phyloP scores from a whole-genome alignment of 2,329 filamentous ascomycete genomes.

The Beauveria rudraprayagi region DNA sequence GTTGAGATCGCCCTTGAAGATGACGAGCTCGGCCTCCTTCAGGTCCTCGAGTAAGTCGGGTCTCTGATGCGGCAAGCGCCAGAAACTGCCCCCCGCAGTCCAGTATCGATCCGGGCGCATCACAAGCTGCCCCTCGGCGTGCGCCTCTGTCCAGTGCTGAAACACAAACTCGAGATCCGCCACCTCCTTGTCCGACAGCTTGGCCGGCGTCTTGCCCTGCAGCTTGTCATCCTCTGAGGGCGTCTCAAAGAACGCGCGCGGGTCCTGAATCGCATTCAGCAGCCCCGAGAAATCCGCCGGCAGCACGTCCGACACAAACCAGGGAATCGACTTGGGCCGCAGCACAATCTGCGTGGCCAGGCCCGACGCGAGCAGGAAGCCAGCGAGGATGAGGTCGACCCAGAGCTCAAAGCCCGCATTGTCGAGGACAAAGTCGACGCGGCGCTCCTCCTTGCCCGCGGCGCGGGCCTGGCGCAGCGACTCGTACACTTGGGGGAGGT shows the following conservation, averaged over 20 bases:
- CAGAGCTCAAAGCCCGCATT: slow-evolving; percentile 97
- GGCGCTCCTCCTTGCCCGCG: slow-evolving; percentile 56
- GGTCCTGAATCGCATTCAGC: slow-evolving; percentile 68
- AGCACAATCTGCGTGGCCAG: slow-evolving; percentile 82
- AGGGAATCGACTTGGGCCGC: slow-evolving; percentile 90
- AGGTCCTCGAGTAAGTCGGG: slow-evolving; percentile 67
- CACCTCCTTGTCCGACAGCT: slow-evolving; percentile 60
- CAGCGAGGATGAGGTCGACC: slow-evolving; percentile 86
- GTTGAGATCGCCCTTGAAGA: slow-evolving; percentile 97
- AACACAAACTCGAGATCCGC: slow-evolving; percentile 69
- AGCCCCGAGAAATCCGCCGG: slow-evolving; percentile 79
- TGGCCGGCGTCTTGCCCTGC: slow-evolving; percentile 47
- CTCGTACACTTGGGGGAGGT: slow-evolving; percentile 66
- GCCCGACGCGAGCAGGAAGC: slow-evolving; percentile 76
- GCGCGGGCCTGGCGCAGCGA: slow-evolving; percentile 57
- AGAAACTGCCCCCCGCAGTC: slow-evolving; percentile 82
- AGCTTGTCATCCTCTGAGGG: slow-evolving; percentile 59
- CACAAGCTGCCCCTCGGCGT: slow-evolving; percentile 75
- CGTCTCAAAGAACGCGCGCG: slow-evolving; percentile 70
- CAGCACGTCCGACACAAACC: slow-evolving; percentile 95
- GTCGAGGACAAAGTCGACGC: slow-evolving; percentile 91
- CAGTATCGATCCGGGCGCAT: slow-evolving; percentile 84
- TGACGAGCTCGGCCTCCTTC: slow-evolving; percentile 73
- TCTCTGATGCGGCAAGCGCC: slow-evolving; percentile 67
- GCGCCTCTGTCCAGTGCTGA: slow-evolving; percentile 68